Evolutionary conservation across 208 protist genomes (phyloP).

Genomic region (Naegleria gruberi): DNA sequence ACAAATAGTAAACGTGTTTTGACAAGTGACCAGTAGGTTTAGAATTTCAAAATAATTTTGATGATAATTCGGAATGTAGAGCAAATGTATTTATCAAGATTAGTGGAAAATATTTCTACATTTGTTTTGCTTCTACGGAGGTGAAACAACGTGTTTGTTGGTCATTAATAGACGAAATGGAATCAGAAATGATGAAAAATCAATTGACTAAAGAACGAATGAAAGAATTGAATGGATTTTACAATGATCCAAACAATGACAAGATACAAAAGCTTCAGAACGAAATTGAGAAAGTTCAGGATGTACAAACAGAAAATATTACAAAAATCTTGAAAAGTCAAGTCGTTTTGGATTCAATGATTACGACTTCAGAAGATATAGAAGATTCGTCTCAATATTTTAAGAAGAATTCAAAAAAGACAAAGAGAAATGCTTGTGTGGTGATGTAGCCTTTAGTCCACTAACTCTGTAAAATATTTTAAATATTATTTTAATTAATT

Average conservation of each 20-base stretch:
- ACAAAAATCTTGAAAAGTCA: background rate
- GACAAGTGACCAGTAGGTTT: background rate
- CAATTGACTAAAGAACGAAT: background rate
- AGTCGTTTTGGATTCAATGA: background rate
- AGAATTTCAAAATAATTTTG: background rate
- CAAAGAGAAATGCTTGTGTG: background rate
- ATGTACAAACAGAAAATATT: background rate
- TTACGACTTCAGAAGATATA: background rate
- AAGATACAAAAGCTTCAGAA: background rate
- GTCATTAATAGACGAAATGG: background rate
- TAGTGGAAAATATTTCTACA: background rate
- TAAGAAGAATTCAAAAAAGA: background rate
- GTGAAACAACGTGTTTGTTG: background rate
- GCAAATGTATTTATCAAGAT: background rate
- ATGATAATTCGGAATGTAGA: background rate
- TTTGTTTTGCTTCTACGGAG: background rate
- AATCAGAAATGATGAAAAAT: background rate
- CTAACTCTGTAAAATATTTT: too few species aligned
- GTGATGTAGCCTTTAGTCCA: too few species aligned
- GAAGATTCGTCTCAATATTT: background rate
- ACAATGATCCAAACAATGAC: background rate
- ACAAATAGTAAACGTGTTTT: conserved; percentile 1
- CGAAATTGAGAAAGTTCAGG: background rate
- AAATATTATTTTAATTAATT: too few species aligned
- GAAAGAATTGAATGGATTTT: background rate